Percentiles rank a stretch among this genome's conserved stretches.
Conservation (phyloP, 495 filamentous ascomycete genomes). For the Penicillium taxi region DNA sequence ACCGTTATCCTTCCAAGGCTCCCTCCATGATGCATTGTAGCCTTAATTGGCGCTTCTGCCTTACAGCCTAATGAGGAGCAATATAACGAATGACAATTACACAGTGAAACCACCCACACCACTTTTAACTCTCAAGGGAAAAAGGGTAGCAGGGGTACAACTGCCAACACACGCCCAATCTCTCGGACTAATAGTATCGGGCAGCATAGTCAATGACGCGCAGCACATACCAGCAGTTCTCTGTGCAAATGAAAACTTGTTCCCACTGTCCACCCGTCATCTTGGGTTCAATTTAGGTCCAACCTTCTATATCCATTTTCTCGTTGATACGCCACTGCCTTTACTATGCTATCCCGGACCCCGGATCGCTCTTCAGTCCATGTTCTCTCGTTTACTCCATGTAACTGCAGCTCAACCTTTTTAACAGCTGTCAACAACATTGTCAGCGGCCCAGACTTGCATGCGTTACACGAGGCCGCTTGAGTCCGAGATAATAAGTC, state of each 20-base stretch:
- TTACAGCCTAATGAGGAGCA: conserved; percentile 21
- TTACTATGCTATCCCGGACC: conserved; percentile 3
- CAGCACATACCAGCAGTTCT: conserved; percentile 6
- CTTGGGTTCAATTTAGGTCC: no score
- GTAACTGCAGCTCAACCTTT: conserved; percentile 4
- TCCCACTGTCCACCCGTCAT: conserved; percentile 5
- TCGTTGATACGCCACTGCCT: conserved; percentile 16
- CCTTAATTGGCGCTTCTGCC: conserved; percentile 16
- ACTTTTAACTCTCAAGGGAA: neutral
- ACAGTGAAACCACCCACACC: conserved; percentile 21
- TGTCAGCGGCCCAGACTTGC: conserved; percentile 4
- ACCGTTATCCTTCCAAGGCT: conserved; percentile 2
- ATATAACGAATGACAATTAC: conserved; percentile 23
- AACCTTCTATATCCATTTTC: conserved; percentile 6
- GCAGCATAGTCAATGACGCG: conserved; percentile 20
- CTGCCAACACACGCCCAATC: conserved; percentile 6
- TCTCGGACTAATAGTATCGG: conserved; percentile 10
- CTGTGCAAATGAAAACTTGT: conserved; percentile 1
- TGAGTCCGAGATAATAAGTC: conserved; percentile 8
- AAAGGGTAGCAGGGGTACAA: conserved; percentile 8
- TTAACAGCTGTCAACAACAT: conserved; percentile 8
- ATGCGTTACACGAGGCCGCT: conserved; percentile 17
- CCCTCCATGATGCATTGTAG: neutral
- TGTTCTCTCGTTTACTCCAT: neutral
- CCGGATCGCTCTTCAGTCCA: neutral